Evolutionary conservation across 768 basidiomycete species (phyloP).

Genomic region (Pleurotus tuber-regium): DNA sequence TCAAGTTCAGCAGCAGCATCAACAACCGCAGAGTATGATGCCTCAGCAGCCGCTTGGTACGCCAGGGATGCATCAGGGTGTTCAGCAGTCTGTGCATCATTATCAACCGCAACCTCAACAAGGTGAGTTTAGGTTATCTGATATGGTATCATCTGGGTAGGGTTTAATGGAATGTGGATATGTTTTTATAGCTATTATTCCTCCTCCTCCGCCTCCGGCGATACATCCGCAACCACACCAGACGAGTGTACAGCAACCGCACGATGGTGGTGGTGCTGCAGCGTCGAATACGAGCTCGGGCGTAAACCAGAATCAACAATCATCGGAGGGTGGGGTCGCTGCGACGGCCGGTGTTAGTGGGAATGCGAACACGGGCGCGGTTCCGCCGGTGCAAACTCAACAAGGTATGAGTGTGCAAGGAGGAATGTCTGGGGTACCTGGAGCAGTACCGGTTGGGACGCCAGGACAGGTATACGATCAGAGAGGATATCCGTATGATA

Average conservation of each 20-base stretch:
- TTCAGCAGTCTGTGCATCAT: not conserved
- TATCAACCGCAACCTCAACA: not conserved
- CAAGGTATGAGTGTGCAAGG: not conserved
- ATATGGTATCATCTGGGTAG: no score
- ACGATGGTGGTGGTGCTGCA: no score
- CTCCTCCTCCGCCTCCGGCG: constrained; percentile 15
- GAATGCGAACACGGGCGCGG: not conserved
- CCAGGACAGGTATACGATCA: constrained; percentile 3
- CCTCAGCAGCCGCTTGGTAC: constrained; percentile 14
- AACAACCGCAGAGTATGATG: constrained; percentile 13
- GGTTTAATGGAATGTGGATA: no score
- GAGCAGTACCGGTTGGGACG: no score
- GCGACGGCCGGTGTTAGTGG: not conserved
- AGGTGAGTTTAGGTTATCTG: no score
- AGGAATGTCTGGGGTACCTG: no score
- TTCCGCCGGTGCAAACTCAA: constrained; percentile 3
- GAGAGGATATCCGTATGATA: constrained; percentile 11
- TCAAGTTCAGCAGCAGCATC: constrained; percentile 27
- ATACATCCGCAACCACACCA: not conserved
- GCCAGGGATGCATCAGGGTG: constrained; percentile 2
- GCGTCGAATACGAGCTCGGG: not conserved
- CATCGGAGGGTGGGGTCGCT: not conserved
- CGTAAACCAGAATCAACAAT: not conserved
- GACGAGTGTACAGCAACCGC: no score
- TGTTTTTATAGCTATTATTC: not conserved